These are phyloP conservation scores for Scedosporium boydii DNA, from an alignment of 2,329 filamentous ascomycete species.

Conservation along the genomic window DNA sequence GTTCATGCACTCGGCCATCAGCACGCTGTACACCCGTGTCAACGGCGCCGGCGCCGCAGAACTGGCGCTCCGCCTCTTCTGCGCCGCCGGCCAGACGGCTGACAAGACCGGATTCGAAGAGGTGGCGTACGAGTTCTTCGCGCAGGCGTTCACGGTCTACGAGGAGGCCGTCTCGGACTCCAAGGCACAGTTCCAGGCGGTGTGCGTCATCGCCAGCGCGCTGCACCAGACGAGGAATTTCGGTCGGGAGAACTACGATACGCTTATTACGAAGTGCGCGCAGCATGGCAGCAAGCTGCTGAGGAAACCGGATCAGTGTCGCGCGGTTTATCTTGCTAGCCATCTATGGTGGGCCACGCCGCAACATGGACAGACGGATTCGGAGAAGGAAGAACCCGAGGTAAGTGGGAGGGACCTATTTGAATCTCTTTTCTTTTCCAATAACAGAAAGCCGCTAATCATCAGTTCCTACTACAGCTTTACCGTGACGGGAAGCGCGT, in stretches of 20 bases:
- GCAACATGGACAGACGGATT: constrained; percentile 64
- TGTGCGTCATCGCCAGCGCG: constrained; percentile 84
- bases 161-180: constrained; percentile 95
- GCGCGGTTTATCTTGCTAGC: constrained; percentile 91
- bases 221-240: constrained; percentile 86
- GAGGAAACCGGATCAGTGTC: constrained; percentile 96
- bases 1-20: constrained; percentile 85
- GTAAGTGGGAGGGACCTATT: constrained; percentile 39
- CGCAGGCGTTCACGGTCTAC: constrained; percentile 95
- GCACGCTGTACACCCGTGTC: constrained; percentile 78
- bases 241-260: constrained; percentile 96
- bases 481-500: constrained; percentile 98
- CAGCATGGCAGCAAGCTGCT: constrained; percentile 93
- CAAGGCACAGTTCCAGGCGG: constrained; percentile 93
- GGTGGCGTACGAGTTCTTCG: constrained; percentile 95
- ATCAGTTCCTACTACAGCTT: constrained; percentile 43
- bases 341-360: constrained; percentile 98
- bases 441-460: constrained; percentile 10
- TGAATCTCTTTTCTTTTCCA: neutral
- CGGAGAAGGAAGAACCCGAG: constrained; percentile 50
- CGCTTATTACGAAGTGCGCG: constrained; percentile 93
- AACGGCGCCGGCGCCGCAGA: constrained; percentile 71
- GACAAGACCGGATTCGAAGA: constrained; percentile 90
- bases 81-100: constrained; percentile 84
- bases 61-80: constrained; percentile 79